These are phyloP conservation scores for Babesia bovis DNA, from an alignment of 169 alveolate species.

Conservation along the genomic window DNA sequence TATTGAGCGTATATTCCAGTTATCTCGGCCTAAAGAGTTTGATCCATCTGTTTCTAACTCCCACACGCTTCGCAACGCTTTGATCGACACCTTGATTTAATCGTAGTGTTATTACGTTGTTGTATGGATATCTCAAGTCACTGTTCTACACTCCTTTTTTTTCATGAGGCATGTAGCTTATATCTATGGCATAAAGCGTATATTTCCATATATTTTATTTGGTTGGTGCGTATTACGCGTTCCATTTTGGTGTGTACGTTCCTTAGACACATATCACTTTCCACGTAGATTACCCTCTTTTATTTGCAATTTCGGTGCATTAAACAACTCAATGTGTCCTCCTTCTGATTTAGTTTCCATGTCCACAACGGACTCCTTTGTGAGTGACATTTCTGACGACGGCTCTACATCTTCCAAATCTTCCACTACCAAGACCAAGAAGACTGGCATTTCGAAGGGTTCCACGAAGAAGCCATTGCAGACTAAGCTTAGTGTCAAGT, in stretches of 20 bases:
- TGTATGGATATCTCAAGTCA: no score
- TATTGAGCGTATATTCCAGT: conserved; percentile 92
- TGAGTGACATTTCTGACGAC: not conserved
- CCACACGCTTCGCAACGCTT: conserved; percentile 67
- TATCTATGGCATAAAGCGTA: not conserved
- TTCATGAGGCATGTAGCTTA: not conserved
- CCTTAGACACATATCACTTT: not conserved
- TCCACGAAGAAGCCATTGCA: conserved; percentile 30
- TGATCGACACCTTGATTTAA: conserved; percentile 74
- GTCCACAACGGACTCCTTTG: conserved; percentile 27
- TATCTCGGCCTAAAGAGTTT: conserved; percentile 75
- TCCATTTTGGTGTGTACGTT: not conserved
- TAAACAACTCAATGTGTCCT: conserved; percentile 4
- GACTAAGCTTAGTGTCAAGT: conserved; percentile 26
- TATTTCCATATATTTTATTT: not conserved
- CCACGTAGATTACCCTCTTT: not conserved
- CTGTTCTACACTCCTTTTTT: no score
- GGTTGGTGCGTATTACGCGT: not conserved
- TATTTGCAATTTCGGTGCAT: not conserved
- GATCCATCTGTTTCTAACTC: conserved; percentile 60
- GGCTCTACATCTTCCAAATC: not conserved
- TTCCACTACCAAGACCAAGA: conserved; percentile 17
- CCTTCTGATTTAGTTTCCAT: not conserved
- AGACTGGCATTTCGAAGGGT: conserved; percentile 29
- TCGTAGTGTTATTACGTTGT: not conserved